These are phyloP conservation scores for Penstemon eatonii DNA, from an alignment of 257 asterid genomes.

Conservation along the genomic window DNA sequence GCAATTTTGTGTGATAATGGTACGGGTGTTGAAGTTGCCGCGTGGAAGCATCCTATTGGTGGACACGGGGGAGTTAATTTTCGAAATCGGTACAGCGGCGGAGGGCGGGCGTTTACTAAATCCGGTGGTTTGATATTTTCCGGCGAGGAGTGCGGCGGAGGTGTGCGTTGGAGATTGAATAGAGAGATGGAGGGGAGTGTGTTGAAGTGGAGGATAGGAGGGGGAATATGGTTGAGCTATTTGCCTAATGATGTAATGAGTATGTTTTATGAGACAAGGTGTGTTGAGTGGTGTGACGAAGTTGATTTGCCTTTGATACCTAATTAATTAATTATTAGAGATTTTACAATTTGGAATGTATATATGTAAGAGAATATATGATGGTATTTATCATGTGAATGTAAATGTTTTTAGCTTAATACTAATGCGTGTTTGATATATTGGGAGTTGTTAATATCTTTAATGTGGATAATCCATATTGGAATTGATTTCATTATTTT, in stretches of 20 bases:
- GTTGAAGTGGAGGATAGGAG: conserved; percentile 86
- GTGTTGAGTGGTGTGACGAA: conserved; percentile 83
- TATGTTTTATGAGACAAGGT: conserved; percentile 64
- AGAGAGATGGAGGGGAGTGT: conserved; percentile 94
- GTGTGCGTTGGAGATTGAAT: conserved; percentile 66
- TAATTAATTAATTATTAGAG: neutral
- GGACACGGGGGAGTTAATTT: conserved; percentile 35
- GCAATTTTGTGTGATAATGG: conserved; percentile 59
- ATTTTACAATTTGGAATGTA: too few species aligned
- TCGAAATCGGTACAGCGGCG: conserved; percentile 51
- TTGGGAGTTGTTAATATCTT: too few species aligned
- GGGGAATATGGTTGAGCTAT: conserved; percentile 75
- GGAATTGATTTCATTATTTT: too few species aligned
- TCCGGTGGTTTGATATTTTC: conserved; percentile 71
- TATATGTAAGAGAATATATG: too few species aligned
- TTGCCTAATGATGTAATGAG: conserved; percentile 55
- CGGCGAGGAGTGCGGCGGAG: conserved; percentile 61
- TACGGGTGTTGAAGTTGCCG: conserved; percentile 61
- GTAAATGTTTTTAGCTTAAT: too few species aligned
- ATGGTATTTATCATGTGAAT: too few species aligned
- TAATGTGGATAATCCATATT: too few species aligned
- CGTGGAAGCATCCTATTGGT: conserved; percentile 53
- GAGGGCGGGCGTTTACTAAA: conserved; percentile 56
- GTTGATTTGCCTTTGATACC: conserved; percentile 83
- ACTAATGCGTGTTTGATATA: too few species aligned